Evolutionary conservation across 2,329 filamentous ascomycete species (phyloP).

Genomic region (Endocalyx cinctus): DNA sequence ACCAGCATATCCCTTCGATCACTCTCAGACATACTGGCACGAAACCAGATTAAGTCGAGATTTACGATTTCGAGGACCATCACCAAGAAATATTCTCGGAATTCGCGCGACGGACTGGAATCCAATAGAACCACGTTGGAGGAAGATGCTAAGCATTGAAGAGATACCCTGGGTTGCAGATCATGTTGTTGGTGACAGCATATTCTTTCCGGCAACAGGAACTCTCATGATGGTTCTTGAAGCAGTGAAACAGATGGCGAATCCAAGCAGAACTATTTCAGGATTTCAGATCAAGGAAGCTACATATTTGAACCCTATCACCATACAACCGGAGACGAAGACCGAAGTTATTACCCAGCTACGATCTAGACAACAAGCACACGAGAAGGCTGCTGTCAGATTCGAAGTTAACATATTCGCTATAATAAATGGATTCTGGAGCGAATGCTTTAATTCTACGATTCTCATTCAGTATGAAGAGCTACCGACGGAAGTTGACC

Average conservation of each 20-base stretch:
- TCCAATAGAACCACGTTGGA: background rate
- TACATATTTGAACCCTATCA: background rate
- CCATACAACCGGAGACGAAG: background rate
- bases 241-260: conserved; percentile 2
- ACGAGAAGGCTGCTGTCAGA: background rate
- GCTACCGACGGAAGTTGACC: conserved; percentile 1
- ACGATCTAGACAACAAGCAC: background rate
- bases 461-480: conserved; percentile 1
- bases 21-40: conserved; percentile 31
- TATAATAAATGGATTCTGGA: no score
- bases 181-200: conserved; percentile 4
- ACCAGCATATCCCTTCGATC: conserved; percentile 34
- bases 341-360: background rate
- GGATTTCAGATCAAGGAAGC: background rate
- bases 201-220: conserved; percentile 13
- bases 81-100: conserved; percentile 22
- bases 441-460: conserved; percentile 1
- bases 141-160: background rate
- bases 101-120: conserved; percentile 1
- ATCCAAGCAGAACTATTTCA: background rate
- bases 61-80: conserved; percentile 21
- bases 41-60: conserved; percentile 17
- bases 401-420: background rate
- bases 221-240: conserved; percentile 1
- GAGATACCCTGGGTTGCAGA: background rate